A percentile compares a stretch with the other conserved stretches of the same genome.
These are phyloP conservation scores for Heterobasidion occidentale DNA, from an alignment of 1,284 basidiomycete genomes.

Conservation along the genomic window DNA sequence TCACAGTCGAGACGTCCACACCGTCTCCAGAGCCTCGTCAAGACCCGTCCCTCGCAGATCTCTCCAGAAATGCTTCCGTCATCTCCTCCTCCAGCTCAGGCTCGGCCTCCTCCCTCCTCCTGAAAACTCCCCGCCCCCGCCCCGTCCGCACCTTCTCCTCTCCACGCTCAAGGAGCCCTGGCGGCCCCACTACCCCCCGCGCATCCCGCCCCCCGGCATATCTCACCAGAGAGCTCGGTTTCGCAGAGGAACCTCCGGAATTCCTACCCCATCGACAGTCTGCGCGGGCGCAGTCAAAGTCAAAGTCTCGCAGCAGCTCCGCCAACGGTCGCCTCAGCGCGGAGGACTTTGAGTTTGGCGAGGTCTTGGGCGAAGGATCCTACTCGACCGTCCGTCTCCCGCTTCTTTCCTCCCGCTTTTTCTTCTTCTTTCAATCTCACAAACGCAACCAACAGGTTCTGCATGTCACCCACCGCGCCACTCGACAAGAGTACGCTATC, in stretches of 20 bases:
- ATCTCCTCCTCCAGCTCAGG: conserved; percentile 63
- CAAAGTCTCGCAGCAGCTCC: conserved; percentile 35
- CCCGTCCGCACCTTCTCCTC: conserved; percentile 61
- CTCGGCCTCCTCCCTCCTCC: conserved; percentile 33
- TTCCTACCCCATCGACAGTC: conserved; percentile 14
- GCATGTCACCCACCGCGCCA: conserved; percentile 44
- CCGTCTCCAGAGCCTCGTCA: conserved; percentile 27
- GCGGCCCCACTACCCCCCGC: conserved; percentile 36
- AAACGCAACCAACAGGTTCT: conserved; percentile 42
- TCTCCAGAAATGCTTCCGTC: conserved; percentile 70
- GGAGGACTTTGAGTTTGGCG: conserved; percentile 65
- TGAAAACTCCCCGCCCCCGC: conserved; percentile 41
- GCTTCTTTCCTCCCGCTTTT: conserved; percentile 6
- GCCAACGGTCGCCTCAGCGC: conserved; percentile 38
- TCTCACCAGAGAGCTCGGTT: conserved; percentile 50
- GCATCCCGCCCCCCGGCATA: conserved; percentile 46
- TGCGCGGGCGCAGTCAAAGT: conserved; percentile 28
- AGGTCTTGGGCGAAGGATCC: conserved; percentile 69
- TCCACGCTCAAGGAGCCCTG: conserved; percentile 49
- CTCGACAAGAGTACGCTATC: conserved; percentile 62
- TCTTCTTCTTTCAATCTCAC: background rate
- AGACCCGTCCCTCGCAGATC: conserved; percentile 44
- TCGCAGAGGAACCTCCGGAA: conserved; percentile 27
- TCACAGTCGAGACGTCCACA: conserved; percentile 29
- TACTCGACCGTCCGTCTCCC: conserved; percentile 61